These are phyloP conservation scores for Ascosphaera aggregata DNA, from an alignment of 2,329 filamentous ascomycete species.

Conservation along the genomic window DNA sequence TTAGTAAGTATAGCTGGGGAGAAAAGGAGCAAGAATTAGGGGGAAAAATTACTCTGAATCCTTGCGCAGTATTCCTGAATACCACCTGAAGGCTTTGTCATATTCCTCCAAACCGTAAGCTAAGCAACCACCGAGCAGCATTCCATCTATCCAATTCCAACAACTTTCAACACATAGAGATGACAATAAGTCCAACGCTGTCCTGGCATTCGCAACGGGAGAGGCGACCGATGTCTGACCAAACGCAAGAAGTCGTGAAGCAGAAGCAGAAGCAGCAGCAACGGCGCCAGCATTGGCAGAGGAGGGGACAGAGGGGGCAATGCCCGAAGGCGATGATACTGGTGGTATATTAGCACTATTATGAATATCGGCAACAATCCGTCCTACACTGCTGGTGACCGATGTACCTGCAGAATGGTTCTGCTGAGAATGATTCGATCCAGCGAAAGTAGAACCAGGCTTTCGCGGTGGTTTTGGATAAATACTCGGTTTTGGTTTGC, in stretches of 20 bases:
- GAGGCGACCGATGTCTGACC: constrained; percentile 11
- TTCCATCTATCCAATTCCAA: constrained; percentile 84
- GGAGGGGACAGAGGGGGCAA: not conserved
- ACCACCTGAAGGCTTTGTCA: constrained; percentile 35
- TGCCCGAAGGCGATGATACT: not conserved
- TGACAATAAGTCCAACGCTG: constrained; percentile 47
- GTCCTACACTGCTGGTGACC: not conserved
- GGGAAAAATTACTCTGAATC: constrained; percentile 27
- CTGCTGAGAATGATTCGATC: constrained; percentile 19
- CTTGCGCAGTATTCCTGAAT: constrained; percentile 30
- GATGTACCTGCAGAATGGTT: constrained; percentile 3
- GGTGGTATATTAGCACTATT: not conserved
- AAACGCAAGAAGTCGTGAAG: not conserved
- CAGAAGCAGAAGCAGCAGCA: not conserved
- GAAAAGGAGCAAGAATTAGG: constrained; percentile 7
- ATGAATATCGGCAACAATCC: not conserved
- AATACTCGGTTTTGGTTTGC: constrained; percentile 27
- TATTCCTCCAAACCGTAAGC: constrained; percentile 78
- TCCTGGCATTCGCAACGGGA: constrained; percentile 33
- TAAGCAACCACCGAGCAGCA: constrained; percentile 74
- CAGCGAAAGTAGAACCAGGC: constrained; percentile 20
- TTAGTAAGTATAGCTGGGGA: constrained; percentile 2
- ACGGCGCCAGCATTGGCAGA: too few relatives aligned
- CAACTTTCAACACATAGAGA: constrained; percentile 54
- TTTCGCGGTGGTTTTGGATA: constrained; percentile 38